A percentile compares a stretch with the other conserved stretches of the same genome.
Conservation (phyloP, 1,284 basidiomycete species). For the Mycosarcoma maydis region DNA sequence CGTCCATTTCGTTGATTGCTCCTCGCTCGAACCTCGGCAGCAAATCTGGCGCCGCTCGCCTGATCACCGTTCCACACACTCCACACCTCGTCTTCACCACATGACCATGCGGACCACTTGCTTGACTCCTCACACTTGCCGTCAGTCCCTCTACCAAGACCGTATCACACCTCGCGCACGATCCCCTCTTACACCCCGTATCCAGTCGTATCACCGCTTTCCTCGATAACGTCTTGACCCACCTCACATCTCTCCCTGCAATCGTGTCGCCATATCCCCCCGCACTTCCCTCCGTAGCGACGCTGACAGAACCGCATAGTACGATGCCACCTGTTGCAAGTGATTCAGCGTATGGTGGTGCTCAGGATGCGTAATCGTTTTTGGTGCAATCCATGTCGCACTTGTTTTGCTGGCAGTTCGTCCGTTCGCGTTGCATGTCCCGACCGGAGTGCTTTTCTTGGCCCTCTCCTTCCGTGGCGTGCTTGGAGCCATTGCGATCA, state of each 20-base stretch:
- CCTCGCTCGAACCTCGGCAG: constrained; percentile 1
- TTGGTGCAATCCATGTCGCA: constrained; percentile 21
- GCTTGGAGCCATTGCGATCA: no score
- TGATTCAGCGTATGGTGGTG: constrained; percentile 48
- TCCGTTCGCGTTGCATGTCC: no score
- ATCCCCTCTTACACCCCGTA: constrained; percentile 17
- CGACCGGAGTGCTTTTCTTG: constrained; percentile 7
- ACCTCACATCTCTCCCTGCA: constrained; percentile 22
- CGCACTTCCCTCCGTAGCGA: background rate
- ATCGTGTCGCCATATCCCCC: constrained; percentile 8
- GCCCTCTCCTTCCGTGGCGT: constrained; percentile 19
- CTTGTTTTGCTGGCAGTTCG: background rate
- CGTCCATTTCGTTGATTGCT: background rate
- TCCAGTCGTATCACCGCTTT: constrained; percentile 45
- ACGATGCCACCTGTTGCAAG: constrained; percentile 33
- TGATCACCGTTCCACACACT: constrained; percentile 12
- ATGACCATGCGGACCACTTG: constrained; percentile 35
- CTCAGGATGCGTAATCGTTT: constrained; percentile 35
- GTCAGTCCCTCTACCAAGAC: constrained; percentile 29
- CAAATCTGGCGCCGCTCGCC: constrained; percentile 31
- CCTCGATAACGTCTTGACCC: constrained; percentile 19
- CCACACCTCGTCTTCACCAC: constrained; percentile 21
- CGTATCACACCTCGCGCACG: constrained; percentile 21
- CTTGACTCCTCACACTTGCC: constrained; percentile 10
- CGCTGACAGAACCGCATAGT: constrained; percentile 18